Evolutionary conservation across 2,329 filamentous ascomycete genomes (phyloP).

Genomic region (Teratosphaeria pseudoeucalypti): DNA sequence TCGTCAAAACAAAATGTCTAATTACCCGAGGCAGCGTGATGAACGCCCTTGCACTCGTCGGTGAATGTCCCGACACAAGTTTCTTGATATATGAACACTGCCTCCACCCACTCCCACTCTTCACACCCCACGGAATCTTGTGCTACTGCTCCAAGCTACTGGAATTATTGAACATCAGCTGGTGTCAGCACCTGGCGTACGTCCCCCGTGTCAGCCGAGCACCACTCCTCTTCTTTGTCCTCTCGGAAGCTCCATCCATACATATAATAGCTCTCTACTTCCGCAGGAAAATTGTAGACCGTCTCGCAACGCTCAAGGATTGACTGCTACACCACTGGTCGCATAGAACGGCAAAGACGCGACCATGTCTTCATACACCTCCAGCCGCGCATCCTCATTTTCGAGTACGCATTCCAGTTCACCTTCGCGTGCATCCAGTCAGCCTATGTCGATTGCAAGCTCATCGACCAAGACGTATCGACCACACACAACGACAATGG

Average conservation of each 20-base stretch:
- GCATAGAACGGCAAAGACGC: neutral
- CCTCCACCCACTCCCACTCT: neutral
- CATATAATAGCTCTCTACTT: neutral
- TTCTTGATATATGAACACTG: neutral
- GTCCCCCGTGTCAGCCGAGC: neutral
- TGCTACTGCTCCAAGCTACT: neutral
- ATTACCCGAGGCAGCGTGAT: neutral
- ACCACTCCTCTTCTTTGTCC: neutral
- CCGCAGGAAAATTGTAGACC: neutral
- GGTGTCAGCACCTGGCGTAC: neutral
- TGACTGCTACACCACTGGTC: neutral
- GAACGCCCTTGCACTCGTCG: neutral
- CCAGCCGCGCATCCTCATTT: neutral
- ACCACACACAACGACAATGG: neutral
- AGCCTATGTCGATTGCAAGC: neutral
- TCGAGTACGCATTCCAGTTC: neutral
- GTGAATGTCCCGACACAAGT: neutral
- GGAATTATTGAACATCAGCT: neutral
- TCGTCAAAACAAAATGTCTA: neutral
- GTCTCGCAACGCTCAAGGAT: neutral
- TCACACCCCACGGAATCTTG: neutral
- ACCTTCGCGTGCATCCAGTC: neutral
- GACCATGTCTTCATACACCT: neutral
- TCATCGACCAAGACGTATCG: neutral
- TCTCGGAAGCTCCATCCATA: neutral